Base-by-base conservation (phyloP, 805 yeast species). In the Yarrowia sp. region DNA sequence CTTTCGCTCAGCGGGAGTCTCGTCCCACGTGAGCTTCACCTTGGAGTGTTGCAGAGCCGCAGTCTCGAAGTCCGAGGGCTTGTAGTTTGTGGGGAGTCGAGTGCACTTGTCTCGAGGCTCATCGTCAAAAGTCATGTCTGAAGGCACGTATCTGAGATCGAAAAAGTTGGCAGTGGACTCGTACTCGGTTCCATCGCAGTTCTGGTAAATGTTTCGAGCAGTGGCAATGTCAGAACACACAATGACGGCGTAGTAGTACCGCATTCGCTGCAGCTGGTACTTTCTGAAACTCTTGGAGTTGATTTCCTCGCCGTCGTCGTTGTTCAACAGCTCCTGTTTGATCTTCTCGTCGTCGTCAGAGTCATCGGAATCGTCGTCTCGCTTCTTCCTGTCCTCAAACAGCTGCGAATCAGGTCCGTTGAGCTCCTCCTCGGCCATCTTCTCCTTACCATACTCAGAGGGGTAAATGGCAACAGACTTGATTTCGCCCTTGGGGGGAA, bases 21-120 rank as follows among this genome's bases (percentile, higher is more conserved):
- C 98, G 78, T 95, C 99, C 99, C 99, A 95, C 0, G 98, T 93
- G 72, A 95, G 82, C 77, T 91, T 93, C 61, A 95, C 99, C 74
- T 93, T 95, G 15, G 98, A 93, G 75, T 92, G 97, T 76, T 95
- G 97, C 69, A 95, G 82, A 0, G 99, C 99, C 79, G 91, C 98
- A 3, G 99, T 95, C 38, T 91, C 90, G 77, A 95, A 95, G 10
- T 83, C 81, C 66, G 82, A 82, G 19, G 99, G 99, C 72, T 86
- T 87, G 78, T 95, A 95, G 60, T 85, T 85, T 2, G 86, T 79
- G 8, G 98, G 97, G 9, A 92, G 80, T 70, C 85, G 85, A 24
- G 80, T 79, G 79, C 98, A 91, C 39, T 76, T 75, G 73, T 95
- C 98, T 72, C 86, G 84, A 49, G 96, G 88, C 68, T 85, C 86